Evolutionary conservation across 768 basidiomycete species (phyloP).

Genomic region (Tulasnella sp.): DNA sequence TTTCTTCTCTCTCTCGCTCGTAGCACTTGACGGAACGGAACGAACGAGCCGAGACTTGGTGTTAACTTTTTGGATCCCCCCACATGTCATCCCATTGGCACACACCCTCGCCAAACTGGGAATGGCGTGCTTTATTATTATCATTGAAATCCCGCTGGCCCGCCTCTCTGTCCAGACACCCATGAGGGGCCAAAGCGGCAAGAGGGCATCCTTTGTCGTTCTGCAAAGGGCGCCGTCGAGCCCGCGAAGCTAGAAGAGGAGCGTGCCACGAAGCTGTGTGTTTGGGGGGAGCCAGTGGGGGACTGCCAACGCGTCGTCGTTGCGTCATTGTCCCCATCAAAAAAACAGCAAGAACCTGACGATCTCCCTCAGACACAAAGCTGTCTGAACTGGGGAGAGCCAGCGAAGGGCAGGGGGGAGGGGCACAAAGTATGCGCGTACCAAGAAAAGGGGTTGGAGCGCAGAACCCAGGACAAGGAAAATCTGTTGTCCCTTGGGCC

Average conservation of each 20-base stretch:
- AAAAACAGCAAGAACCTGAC: not conserved
- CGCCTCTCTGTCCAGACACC: not conserved
- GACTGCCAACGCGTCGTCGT: no score
- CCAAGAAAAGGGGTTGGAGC: not conserved
- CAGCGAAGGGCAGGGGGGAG: not conserved
- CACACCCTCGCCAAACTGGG: not conserved
- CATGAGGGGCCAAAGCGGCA: no score
- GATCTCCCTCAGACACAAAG: not conserved
- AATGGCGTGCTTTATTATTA: not conserved
- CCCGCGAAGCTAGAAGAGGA: no score
- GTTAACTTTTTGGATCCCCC: not conserved
- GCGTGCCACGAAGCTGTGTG: no score
- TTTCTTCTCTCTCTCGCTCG: not conserved
- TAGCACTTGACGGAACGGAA: not conserved
- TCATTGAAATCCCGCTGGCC: no score
- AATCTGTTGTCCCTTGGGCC: not conserved
- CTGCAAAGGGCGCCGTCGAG: no score
- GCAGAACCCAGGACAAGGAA: not conserved
- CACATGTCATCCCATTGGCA: not conserved
- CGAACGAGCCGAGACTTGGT: not conserved
- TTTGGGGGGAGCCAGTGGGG: no score
- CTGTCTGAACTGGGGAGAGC: not conserved
- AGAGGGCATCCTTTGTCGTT: no score
- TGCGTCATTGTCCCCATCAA: not conserved
- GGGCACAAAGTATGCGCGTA: not conserved